A percentile compares a stretch with the other conserved stretches of the same genome.
These are phyloP conservation scores for Kuraishia ogatae DNA, from an alignment of 805 yeast species.

Conservation along the genomic window DNA sequence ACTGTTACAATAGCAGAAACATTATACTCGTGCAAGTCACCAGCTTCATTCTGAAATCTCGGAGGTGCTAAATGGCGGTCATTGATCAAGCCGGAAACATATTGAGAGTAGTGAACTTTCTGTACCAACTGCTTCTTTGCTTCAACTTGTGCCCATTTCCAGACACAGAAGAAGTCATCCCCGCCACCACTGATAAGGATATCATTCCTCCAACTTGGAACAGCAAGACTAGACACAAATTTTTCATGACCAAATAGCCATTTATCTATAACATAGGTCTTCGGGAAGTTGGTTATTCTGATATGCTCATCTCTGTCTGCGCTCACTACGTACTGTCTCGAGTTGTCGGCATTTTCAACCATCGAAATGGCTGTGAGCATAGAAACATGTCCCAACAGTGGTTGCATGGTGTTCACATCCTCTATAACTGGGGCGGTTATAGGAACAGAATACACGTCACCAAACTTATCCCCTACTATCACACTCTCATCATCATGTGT, in stretches of 20 bases:
- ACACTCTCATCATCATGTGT: slow-evolving; percentile 41
- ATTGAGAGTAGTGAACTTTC: slow-evolving; percentile 33
- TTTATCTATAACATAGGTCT: slow-evolving; percentile 65
- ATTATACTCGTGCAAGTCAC: slow-evolving; percentile 39
- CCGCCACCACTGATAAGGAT: slow-evolving; percentile 85
- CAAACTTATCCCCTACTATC: slow-evolving; percentile 88
- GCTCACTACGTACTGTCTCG: slow-evolving; percentile 53
- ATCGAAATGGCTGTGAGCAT: slow-evolving; percentile 68
- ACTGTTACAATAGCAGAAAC: slow-evolving; percentile 29
- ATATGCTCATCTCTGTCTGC: slow-evolving; percentile 97
- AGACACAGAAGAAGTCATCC: slow-evolving; percentile 59
- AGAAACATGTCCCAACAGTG: slow-evolving; percentile 91
- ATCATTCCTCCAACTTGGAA: slow-evolving; percentile 41
- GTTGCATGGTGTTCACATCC: slow-evolving; percentile 35
- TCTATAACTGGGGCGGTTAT: slow-evolving; percentile 29
- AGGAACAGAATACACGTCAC: slow-evolving; percentile 74
- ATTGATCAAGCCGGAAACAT: slow-evolving; percentile 33
- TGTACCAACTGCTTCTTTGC: slow-evolving; percentile 34
- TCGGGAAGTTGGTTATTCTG: slow-evolving; percentile 72
- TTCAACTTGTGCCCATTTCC: slow-evolving; percentile 58
- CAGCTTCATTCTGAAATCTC: slow-evolving; percentile 47
- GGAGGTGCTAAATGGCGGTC: slow-evolving; percentile 57
- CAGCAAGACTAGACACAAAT: slow-evolving; percentile 61
- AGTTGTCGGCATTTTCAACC: slow-evolving; percentile 24
- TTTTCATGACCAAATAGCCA: slow-evolving; percentile 84